These are phyloP conservation scores for Acaromyces ingoldii DNA, from an alignment of 1,284 basidiomycete species.

Conservation along the genomic window DNA sequence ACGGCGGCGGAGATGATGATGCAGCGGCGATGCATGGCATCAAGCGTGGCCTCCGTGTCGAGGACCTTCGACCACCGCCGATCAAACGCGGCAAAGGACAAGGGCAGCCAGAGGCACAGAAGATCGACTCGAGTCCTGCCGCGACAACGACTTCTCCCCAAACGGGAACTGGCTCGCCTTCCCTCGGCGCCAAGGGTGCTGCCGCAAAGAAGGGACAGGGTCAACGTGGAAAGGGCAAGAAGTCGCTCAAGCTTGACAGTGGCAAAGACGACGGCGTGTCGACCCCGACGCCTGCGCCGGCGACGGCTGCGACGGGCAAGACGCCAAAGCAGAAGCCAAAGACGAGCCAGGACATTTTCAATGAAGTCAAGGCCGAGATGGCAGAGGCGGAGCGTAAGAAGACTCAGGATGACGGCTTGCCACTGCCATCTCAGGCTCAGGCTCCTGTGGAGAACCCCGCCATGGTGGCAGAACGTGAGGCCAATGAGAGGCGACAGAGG, in stretches of 20 bases:
- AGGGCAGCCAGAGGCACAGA: constrained; percentile 30
- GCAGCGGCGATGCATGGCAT: constrained; percentile 31
- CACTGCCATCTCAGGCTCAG: too few relatives aligned
- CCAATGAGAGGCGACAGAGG: constrained; percentile 22
- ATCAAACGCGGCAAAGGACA: constrained; percentile 35
- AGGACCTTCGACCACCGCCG: constrained; percentile 45
- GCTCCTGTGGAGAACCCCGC: constrained; percentile 18
- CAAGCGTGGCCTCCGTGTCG: constrained; percentile 41
- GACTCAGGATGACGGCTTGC: constrained; percentile 17
- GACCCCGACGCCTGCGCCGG: constrained; percentile 24
- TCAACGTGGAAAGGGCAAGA: constrained; percentile 23
- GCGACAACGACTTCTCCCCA: too few relatives aligned
- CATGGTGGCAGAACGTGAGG: constrained; percentile 26
- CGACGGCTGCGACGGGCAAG: constrained; percentile 23
- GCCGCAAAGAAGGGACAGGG: too few relatives aligned
- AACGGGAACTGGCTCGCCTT: too few relatives aligned
- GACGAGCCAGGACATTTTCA: constrained; percentile 45
- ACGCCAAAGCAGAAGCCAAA: constrained; percentile 32
- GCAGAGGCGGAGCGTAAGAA: constrained; percentile 19
- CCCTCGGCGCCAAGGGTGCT: too few relatives aligned
- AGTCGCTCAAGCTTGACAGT: too few relatives aligned
- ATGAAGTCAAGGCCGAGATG: constrained; percentile 43
- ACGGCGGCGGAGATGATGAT: constrained; percentile 5
- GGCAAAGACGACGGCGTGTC: too few relatives aligned
- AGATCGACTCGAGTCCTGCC: constrained; percentile 19